Evolutionary conservation across 768 basidiomycete genomes (phyloP), one percentile per base, ranked within the genome.

Genomic region (Ephemerocybe angulata): DNA sequence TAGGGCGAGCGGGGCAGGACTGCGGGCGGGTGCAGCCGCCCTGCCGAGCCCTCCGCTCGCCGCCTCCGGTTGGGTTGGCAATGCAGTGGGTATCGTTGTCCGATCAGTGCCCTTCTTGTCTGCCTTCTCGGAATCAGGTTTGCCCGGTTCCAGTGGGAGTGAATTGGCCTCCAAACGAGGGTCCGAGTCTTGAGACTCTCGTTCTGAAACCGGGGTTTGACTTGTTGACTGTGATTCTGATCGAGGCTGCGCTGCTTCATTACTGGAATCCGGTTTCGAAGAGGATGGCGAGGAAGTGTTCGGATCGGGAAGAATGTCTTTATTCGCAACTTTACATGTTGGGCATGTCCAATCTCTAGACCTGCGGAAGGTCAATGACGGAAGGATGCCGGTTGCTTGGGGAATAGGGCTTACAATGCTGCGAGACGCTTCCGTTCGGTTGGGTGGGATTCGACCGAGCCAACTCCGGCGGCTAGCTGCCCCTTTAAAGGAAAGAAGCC

Each of bases 401-500:
- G n/a, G 38, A 57, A 15, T 56, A 1, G 13, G 24, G 75, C 89
- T 66, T 67, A 91, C 92, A 90, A 62, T 51, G 72, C 72, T 19
- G 92, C 92, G 25, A 94, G 75, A 52, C 92, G 81, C 69, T 83
- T 90, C 54, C 92, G 80, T 67, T 94, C 92, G 15, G 75, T 69
- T 19, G 77, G 65, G 22, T 89, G 89, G 64, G 85, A 85, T 60
- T 94, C 92, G 48, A 94, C 78, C 15, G 90, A 89, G n/a, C 92
- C 92, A 29, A 94, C 85, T 28, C 92, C 91, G 28, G 86, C 82
- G 15, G 93, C 90, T 42, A 87, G 84, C 57, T 90, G 86, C n/a
- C 92, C 92, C 63, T 87, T 92, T 50, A 93, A 73, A 33, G 91
- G 89, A 64, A 93, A 93, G 70, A 93, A 93, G 0, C 91, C 90